Evolutionary conservation across 106 monocot species (phyloP).

Genomic region (Allium cepa): DNA sequence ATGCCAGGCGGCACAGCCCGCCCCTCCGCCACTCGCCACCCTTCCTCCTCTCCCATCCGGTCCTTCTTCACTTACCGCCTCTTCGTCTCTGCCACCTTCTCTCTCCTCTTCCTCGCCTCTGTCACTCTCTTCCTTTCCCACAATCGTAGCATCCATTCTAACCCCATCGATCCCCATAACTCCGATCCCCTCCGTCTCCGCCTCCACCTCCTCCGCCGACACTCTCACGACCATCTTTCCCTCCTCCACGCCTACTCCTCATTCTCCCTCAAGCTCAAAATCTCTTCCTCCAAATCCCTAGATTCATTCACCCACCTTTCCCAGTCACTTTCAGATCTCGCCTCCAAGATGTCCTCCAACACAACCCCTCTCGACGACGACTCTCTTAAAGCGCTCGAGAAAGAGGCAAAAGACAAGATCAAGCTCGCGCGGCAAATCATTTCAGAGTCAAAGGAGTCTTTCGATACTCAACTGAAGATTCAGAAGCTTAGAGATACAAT

Average conservation of each 20-base stretch:
- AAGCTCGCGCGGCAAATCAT: conserved; percentile 64
- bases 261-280: conserved; percentile 66
- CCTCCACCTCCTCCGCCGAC: conserved; percentile 51
- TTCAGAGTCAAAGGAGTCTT: conserved; percentile 74
- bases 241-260: conserved; percentile 73
- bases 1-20: conserved; percentile 33
- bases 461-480: conserved; percentile 98
- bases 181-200: conserved; percentile 37
- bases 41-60: conserved; percentile 21
- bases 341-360: conserved; percentile 27
- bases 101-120: conserved; percentile 12
- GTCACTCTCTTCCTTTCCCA: background rate
- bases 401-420: conserved; percentile 71
- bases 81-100: conserved; percentile 31
- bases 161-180: conserved; percentile 19
- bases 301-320: conserved; percentile 37
- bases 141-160: conserved; percentile 29
- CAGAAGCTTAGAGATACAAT: conserved; percentile 94
- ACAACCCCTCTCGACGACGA: conserved; percentile 34
- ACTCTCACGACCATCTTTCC: conserved; percentile 68
- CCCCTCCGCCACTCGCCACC: conserved; percentile 14
- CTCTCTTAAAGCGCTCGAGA: conserved; percentile 49
- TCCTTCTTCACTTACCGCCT: conserved; percentile 31
- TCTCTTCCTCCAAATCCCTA: conserved; percentile 57
- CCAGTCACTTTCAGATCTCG: conserved; percentile 31